Conservation (phyloP, 768 basidiomycete species). For the Lentinula aciculospora region DNA sequence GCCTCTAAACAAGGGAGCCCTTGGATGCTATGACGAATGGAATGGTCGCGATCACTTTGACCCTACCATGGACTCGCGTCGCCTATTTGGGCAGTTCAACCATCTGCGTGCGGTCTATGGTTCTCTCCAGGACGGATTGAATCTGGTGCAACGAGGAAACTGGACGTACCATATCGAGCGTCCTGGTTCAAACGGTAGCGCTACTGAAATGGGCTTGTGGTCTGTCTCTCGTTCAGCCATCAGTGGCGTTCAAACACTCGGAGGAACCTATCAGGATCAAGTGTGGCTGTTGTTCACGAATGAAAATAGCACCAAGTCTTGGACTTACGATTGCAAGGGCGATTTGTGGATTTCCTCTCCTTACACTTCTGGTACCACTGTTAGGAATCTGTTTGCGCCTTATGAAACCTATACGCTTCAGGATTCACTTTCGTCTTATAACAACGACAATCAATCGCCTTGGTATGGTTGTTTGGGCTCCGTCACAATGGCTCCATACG, state of each 20-base stretch:
- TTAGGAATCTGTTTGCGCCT: conserved; percentile 80
- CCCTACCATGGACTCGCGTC: conserved; percentile 74
- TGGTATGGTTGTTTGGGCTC: conserved; percentile 68
- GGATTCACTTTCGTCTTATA: conserved; percentile 61
- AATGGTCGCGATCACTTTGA: conserved; percentile 95
- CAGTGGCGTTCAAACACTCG: conserved; percentile 53
- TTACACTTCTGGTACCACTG: conserved; percentile 49
- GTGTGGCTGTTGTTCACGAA: conserved; percentile 87
- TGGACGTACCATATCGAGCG: conserved; percentile 77
- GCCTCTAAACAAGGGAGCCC: conserved; percentile 70
- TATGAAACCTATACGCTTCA: conserved; percentile 71
- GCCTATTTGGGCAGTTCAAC: conserved; percentile 71
- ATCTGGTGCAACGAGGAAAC: conserved; percentile 76
- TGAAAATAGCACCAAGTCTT: conserved; percentile 69
- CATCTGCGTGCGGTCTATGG: conserved; percentile 64
- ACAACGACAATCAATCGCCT: conserved; percentile 60
- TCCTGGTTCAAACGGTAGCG: conserved; percentile 80
- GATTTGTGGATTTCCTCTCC: conserved; percentile 80
- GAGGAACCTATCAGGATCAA: conserved; percentile 57
- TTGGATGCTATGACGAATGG: conserved; percentile 91
- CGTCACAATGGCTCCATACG: conserved; percentile 66
- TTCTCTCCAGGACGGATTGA: conserved; percentile 81
- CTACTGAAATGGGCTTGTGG: conserved; percentile 87
- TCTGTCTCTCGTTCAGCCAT: conserved; percentile 80
- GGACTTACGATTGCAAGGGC: conserved; percentile 53